Conservation (phyloP, 257 asterid species). For the Nicotiana undulata region DNA sequence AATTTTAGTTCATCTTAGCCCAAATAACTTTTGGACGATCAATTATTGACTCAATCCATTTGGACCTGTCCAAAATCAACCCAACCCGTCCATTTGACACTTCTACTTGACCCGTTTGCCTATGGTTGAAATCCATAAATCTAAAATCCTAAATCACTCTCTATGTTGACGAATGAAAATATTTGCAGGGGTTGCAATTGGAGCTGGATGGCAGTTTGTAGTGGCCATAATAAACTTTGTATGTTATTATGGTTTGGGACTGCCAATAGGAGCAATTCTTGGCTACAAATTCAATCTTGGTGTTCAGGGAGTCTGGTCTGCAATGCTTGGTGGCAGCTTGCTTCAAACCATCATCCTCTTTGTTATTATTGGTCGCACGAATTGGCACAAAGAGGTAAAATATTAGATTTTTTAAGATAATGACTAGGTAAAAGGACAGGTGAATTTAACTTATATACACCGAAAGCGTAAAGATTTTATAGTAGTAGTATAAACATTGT, state of each 20-base stretch:
- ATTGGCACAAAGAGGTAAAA: constrained; percentile 32
- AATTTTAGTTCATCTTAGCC: too few species aligned
- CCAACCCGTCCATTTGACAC: too few species aligned
- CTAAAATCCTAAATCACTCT: too few species aligned
- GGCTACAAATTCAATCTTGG: constrained; percentile 25
- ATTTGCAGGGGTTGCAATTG: constrained; percentile 32
- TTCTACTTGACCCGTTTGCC: too few species aligned
- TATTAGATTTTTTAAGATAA: not conserved
- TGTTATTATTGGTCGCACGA: constrained; percentile 11
- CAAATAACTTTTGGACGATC: too few species aligned
- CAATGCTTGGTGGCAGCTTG: constrained; percentile 31
- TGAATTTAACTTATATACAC: too few species aligned
- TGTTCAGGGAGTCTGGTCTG: constrained; percentile 33
- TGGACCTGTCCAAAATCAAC: too few species aligned
- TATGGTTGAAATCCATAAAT: too few species aligned
- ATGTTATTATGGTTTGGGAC: constrained; percentile 25
- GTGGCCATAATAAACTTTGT: constrained; percentile 25
- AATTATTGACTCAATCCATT: too few species aligned
- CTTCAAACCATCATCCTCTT: constrained; percentile 27
- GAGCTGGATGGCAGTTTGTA: constrained; percentile 33
- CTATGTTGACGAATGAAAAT: not conserved
- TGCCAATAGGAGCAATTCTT: constrained; percentile 31
- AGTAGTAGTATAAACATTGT: too few species aligned
- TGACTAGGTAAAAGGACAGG: too few species aligned
- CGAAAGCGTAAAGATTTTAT: too few species aligned